Evolutionary conservation across 768 basidiomycete species (phyloP).

Genomic region (Lactarius sanguifluus): DNA sequence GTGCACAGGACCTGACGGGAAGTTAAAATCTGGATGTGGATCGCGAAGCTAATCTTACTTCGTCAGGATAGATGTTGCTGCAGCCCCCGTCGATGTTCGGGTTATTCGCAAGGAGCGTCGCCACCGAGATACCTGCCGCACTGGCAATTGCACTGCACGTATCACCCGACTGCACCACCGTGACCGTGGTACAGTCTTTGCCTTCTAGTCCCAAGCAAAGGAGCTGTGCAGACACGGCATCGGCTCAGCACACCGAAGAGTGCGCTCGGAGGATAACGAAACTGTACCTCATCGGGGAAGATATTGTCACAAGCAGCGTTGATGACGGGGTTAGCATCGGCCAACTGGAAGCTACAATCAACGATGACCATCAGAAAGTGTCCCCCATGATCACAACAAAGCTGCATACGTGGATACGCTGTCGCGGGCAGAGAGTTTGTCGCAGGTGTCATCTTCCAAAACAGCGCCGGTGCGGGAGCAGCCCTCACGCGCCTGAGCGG

Average conservation of each 20-base stretch:
- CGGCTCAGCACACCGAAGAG: neutral
- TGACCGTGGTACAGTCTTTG: constrained; percentile 56
- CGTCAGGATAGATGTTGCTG: constrained; percentile 69
- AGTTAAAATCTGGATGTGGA: neutral
- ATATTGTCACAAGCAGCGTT: constrained; percentile 59
- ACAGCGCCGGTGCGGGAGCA: constrained; percentile 57
- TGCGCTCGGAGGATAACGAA: neutral
- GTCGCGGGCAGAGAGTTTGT: constrained; percentile 49
- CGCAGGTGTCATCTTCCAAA: constrained; percentile 52
- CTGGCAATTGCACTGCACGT: constrained; percentile 48
- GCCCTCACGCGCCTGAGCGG: constrained; percentile 24
- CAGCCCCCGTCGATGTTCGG: constrained; percentile 61
- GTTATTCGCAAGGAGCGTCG: constrained; percentile 68
- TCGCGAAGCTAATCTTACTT: constrained; percentile 46
- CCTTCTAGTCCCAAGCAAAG: constrained; percentile 58
- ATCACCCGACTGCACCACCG: constrained; percentile 50
- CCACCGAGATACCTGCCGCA: constrained; percentile 46
- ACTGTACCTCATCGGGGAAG: constrained; percentile 44
- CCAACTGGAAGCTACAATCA: constrained; percentile 54
- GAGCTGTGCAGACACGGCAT: neutral
- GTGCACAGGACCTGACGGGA: constrained; percentile 7
- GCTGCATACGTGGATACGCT: constrained; percentile 47
- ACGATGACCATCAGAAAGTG: neutral
- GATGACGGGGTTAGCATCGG: constrained; percentile 49
- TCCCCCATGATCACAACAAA: neutral